Base-by-base conservation (phyloP, 768 basidiomycete species). In the Paxillus ammoniavirescens region DNA sequence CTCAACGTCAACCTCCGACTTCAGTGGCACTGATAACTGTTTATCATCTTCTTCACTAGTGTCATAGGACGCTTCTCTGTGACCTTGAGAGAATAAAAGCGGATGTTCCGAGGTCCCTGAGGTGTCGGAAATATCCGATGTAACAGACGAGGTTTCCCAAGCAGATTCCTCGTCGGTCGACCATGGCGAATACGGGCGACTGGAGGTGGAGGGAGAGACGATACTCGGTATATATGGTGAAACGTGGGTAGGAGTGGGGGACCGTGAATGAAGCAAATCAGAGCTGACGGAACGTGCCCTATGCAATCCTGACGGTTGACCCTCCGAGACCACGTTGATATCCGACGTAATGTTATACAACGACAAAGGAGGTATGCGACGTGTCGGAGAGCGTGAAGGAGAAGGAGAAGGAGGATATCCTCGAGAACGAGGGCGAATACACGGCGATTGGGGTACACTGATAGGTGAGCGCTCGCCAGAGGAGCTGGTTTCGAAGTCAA, bases 101-200 rank as follows among this genome's bases (percentile, higher is more conserved):
- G 72, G 49, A 41, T 65, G 59, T 33, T 72, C 54, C 59, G 72
- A 52, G 54, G 69, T 75, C 26, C 66, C 73, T 8, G 84, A 80
- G 3, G 81, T 81, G 10, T 82, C 82, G 14, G 86, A 85, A 8
- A 80, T 74, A 8, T 83, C 79, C 3, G 86, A 86, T 1, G 80
- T 77, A 13, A 73, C 75, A 15, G 88, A 90, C 31, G 81, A 82
- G 3, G 85, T 82, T 56, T 89, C 88, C 85, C 87, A 89, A 36
- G 78, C 79, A 7, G 84, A 89, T 53, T 90, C 87, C 58, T 88
- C 89, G 53, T 90, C 88, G 3, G 86, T 87, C 14, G 85, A 82
- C 83, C 84, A 89, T 2, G 86, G 80, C 0, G 87, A 87, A 52
- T 74, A 47, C 12, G 66, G 69, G 36, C 52, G 62, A 49, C 37